Conservation (phyloP, 2,329 filamentous ascomycete genomes). For the Arachnomyces sp. region DNA sequence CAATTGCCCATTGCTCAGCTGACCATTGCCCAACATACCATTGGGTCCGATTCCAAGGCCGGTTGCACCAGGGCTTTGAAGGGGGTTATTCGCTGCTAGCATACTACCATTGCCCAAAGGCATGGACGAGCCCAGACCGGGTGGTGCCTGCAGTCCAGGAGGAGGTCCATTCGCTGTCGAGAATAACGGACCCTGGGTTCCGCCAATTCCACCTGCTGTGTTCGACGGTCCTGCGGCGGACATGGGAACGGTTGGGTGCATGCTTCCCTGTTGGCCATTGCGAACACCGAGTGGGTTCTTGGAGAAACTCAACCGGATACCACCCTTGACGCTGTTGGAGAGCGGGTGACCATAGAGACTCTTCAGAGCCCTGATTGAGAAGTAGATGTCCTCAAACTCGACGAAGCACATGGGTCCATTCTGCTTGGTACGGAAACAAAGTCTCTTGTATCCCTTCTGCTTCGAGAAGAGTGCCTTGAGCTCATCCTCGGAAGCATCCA, state of each 20-base stretch:
- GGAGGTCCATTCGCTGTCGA: constrained; percentile 66
- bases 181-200: constrained; percentile 55
- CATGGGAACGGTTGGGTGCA: constrained; percentile 43
- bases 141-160: constrained; percentile 68
- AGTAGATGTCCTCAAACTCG: constrained; percentile 89
- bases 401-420: constrained; percentile 99
- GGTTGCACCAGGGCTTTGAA: constrained; percentile 22
- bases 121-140: constrained; percentile 50
- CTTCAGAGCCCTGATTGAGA: constrained; percentile 81
- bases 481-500: constrained; percentile 90
- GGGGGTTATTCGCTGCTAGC: constrained; percentile 23
- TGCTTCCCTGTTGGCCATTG: constrained; percentile 56
- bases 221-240: constrained; percentile 45
- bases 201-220: constrained; percentile 48
- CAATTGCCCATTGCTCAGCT: constrained; percentile 9
- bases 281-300: constrained; percentile 94
- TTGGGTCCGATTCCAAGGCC: constrained; percentile 31
- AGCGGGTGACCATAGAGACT: constrained; percentile 81
- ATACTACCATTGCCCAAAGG: constrained; percentile 25
- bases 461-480: constrained; percentile 89
- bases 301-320: constrained; percentile 90
- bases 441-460: constrained; percentile 86
- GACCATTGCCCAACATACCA: constrained; percentile 10
- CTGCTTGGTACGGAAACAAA: constrained; percentile 89
- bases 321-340: constrained; percentile 88